Conservation (phyloP, 1,139 yeast species). For the Diutina catenulata region DNA sequence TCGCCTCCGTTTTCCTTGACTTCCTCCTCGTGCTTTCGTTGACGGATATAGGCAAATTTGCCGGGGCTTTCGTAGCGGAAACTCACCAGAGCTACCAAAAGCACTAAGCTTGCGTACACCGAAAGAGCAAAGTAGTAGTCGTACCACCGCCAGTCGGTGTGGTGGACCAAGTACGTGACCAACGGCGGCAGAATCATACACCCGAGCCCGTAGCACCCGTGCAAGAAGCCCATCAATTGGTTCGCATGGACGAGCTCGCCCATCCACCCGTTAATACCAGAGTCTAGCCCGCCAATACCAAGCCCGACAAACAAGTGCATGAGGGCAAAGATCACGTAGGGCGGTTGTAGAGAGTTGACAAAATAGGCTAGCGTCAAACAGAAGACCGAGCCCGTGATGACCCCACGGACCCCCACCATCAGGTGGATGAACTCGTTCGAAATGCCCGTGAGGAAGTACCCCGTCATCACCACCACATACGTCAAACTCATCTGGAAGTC, state of each 20-base stretch:
- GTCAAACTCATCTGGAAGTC: constrained; percentile 26
- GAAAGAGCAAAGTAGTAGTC: constrained; percentile 30
- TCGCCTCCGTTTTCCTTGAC: constrained; percentile 10
- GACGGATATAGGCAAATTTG: constrained; percentile 32
- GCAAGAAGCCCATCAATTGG: constrained; percentile 53
- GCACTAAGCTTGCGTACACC: constrained; percentile 13
- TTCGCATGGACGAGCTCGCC: constrained; percentile 46
- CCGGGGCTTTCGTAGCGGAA: constrained; percentile 44
- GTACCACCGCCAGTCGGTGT: constrained; percentile 36
- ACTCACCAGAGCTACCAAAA: constrained; percentile 12
- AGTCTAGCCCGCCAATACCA: constrained; percentile 51
- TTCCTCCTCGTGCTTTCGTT: constrained; percentile 6
- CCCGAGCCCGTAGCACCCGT: constrained; percentile 60
- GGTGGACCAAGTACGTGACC: constrained; percentile 29
- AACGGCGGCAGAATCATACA: constrained; percentile 54
- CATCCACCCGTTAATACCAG: constrained; percentile 47
- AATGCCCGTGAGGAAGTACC: constrained; percentile 30
- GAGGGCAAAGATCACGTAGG: constrained; percentile 22
- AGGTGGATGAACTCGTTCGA: constrained; percentile 22
- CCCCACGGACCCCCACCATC: constrained; percentile 25
- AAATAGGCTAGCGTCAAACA: constrained; percentile 23
- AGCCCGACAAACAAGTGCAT: constrained; percentile 37
- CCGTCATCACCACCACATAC: constrained; percentile 23
- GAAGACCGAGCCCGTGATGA: constrained; percentile 18
- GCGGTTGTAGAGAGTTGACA: constrained; percentile 21